Conservation (phyloP, 495 filamentous ascomycete genomes). For the Stereocaulon alpinum region DNA sequence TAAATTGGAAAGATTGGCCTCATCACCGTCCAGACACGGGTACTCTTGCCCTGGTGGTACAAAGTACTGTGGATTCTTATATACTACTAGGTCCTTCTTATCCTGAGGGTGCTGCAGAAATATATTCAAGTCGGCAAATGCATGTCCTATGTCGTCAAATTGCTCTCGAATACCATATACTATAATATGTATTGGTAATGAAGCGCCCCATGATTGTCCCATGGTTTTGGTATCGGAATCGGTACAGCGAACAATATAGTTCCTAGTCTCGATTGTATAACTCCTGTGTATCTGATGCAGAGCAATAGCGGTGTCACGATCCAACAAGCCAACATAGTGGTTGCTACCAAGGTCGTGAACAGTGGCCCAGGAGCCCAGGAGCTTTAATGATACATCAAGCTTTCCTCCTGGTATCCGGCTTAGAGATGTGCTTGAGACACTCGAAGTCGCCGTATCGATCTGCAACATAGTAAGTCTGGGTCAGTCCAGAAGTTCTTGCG, state of each 20-base stretch:
- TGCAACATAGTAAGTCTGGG: not conserved
- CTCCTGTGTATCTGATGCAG: not conserved
- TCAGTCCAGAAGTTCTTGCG: not conserved
- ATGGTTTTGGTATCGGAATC: not conserved
- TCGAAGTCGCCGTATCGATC: conserved; percentile 3
- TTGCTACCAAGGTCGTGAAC: not conserved
- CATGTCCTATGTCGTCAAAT: not conserved
- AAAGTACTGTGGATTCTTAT: conserved; percentile 5
- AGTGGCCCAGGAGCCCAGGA: not conserved
- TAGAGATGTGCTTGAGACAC: conserved; percentile 3
- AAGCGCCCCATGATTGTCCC: not conserved
- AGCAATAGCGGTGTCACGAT: conserved; percentile 5
- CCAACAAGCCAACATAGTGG: not conserved
- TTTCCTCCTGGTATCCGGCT: not conserved
- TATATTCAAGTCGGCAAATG: not conserved
- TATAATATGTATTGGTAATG: not conserved
- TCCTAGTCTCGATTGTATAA: not conserved
- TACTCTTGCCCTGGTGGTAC: not conserved
- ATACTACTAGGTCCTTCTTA: not conserved
- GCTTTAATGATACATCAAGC: not conserved
- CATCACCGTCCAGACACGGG: not conserved
- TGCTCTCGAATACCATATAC: conserved; percentile 1
- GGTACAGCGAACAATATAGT: not conserved
- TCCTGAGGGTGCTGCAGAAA: conserved; percentile 6
- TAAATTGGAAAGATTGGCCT: not conserved